A percentile compares a stretch with the other conserved stretches of the same genome.
These are phyloP conservation scores for Anisodus acutangulus DNA, from an alignment of 257 asterid species.

Conservation along the genomic window DNA sequence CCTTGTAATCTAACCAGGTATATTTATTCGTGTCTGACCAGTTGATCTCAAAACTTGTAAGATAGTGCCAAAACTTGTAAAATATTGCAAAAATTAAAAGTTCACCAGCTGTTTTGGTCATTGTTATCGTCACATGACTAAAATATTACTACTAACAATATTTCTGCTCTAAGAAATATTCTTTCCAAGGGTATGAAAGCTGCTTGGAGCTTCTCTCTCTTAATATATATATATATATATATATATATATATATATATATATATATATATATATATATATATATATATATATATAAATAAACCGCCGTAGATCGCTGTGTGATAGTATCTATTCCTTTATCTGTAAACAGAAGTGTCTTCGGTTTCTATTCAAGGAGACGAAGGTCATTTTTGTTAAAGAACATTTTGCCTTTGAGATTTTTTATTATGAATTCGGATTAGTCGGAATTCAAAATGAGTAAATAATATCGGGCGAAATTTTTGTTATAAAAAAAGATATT, in stretches of 20 bases:
- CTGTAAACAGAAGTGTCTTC: background rate
- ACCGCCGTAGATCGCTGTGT: too few relatives aligned
- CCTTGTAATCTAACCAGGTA: background rate
- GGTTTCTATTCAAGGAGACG: too few relatives aligned
- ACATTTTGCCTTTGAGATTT: background rate
- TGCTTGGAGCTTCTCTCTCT: background rate
- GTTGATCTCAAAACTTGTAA: slow-evolving; percentile 27
- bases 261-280: background rate
- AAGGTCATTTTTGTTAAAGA: too few relatives aligned
- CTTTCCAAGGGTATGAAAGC: background rate
- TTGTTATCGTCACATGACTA: slow-evolving; percentile 20
- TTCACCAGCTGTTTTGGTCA: slow-evolving; percentile 11
- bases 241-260: background rate
- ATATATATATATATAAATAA: background rate
- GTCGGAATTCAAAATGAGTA: background rate
- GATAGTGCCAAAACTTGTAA: background rate
- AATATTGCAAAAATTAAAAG: background rate
- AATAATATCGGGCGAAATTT: too few relatives aligned
- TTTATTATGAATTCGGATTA: background rate
- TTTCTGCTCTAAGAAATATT: slow-evolving; percentile 3
- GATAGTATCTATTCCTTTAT: too few relatives aligned
- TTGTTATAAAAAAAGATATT: too few relatives aligned
- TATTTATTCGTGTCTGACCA: background rate
- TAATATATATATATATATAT: background rate
- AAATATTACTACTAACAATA: background rate